These are phyloP conservation scores for Pleurotus eryngii DNA, from an alignment of 768 basidiomycete species.

Conservation along the genomic window DNA sequence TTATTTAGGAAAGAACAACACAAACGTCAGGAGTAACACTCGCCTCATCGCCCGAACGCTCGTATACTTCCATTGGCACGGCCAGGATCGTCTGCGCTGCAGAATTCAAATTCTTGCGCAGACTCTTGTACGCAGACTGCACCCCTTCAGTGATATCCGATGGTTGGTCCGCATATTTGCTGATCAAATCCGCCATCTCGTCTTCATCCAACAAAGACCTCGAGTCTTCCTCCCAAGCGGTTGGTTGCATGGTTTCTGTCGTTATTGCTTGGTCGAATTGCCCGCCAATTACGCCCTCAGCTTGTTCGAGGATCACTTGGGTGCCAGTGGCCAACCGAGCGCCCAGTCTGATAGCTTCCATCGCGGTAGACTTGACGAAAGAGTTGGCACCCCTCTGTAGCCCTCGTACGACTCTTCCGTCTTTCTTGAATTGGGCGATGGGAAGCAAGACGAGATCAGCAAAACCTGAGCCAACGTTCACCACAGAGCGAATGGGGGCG, in stretches of 20 bases:
- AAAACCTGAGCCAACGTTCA: constrained; percentile 96
- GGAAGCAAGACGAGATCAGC: constrained; percentile 95
- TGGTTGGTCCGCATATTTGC: constrained; percentile 93
- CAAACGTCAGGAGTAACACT: constrained; percentile 17
- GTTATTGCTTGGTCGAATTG: constrained; percentile 65
- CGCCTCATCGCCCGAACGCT: constrained; percentile 89
- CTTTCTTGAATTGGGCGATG: constrained; percentile 97
- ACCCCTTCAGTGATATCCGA: constrained; percentile 80
- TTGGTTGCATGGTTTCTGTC: constrained; percentile 60
- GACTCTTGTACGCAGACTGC: constrained; percentile 85
- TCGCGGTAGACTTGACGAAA: constrained; percentile 91
- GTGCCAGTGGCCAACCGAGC: constrained; percentile 95
- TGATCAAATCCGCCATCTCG: constrained; percentile 57
- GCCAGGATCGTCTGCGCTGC: constrained; percentile 98
- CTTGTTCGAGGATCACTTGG: constrained; percentile 94
- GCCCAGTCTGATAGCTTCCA: constrained; percentile 93
- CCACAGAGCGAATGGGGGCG: constrained; percentile 91
- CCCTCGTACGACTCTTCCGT: constrained; percentile 88
- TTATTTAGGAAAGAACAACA: constrained; percentile 7
- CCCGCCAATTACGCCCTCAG: constrained; percentile 86
- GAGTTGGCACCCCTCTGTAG: constrained; percentile 92
- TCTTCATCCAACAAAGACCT: constrained; percentile 33
- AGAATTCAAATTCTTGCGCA: constrained; percentile 82
- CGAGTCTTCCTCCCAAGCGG: constrained; percentile 31
- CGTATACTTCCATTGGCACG: constrained; percentile 99